Percentiles rank a stretch among this genome's conserved stretches.
These are phyloP conservation scores for Stylosanthes scabra DNA, from an alignment of 331 rosid species.

Conservation along the genomic window DNA sequence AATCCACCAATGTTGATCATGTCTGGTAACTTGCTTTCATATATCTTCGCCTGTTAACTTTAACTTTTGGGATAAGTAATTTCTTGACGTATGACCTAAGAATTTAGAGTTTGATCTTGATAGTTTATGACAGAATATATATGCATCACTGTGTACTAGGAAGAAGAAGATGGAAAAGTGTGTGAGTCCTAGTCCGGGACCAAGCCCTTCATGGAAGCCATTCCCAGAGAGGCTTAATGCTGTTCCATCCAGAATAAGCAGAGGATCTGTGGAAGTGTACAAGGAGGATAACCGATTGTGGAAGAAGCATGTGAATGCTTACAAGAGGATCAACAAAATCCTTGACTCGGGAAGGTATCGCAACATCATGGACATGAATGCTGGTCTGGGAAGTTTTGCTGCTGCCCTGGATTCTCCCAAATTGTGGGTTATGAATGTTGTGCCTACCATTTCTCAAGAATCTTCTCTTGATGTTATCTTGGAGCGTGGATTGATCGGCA, in stretches of 20 bases:
- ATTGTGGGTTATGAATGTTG: constrained; percentile 89
- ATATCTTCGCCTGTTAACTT: no score
- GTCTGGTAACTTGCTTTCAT: constrained; percentile 72
- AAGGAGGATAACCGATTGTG: constrained; percentile 62
- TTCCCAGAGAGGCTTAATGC: constrained; percentile 72
- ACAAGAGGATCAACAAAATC: constrained; percentile 70
- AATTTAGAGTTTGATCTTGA: no score
- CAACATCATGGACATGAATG: constrained; percentile 89
- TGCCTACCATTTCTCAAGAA: constrained; percentile 79
- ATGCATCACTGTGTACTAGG: constrained; percentile 44
- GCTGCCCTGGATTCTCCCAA: constrained; percentile 79
- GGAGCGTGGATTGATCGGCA: constrained; percentile 90
- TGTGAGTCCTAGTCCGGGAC: constrained; percentile 55
- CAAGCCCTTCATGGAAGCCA: constrained; percentile 59
- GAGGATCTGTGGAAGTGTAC: constrained; percentile 64
- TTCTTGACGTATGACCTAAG: no score
- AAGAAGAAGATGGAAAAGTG: constrained; percentile 82
- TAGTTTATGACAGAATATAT: no score
- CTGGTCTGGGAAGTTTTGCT: constrained; percentile 91
- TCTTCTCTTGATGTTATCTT: constrained; percentile 68
- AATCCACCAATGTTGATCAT: constrained; percentile 46
- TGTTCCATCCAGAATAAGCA: constrained; percentile 66
- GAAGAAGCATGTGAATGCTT: constrained; percentile 85
- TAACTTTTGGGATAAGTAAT: no score
- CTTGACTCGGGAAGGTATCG: constrained; percentile 72